Evolutionary conservation across 2,329 filamentous ascomycete genomes (phyloP).

Genomic region (Pseudogymnoascus sp.): DNA sequence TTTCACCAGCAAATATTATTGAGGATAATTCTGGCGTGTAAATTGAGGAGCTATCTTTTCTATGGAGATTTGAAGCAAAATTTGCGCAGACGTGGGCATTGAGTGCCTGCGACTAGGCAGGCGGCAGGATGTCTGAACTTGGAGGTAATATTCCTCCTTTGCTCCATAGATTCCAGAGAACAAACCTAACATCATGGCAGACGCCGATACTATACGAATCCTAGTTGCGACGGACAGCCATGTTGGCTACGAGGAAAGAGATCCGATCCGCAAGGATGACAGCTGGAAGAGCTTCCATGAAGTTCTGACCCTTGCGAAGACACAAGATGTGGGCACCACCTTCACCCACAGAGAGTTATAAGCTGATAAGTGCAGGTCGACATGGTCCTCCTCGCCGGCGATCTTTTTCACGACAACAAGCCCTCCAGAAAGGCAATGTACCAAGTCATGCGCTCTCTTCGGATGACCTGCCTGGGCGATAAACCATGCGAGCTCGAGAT

Average conservation of each 20-base stretch:
- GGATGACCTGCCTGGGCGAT: slow-evolving; percentile 88
- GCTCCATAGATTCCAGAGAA: background rate
- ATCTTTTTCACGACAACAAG: slow-evolving; percentile 97
- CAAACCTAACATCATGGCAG: slow-evolving; percentile 16
- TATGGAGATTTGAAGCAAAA: slow-evolving; percentile 8
- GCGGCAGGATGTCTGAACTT: slow-evolving; percentile 4
- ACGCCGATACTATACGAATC: slow-evolving; percentile 81
- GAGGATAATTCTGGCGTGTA: background rate
- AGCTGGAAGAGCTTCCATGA: slow-evolving; percentile 97
- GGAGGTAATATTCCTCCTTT: background rate
- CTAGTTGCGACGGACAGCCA: slow-evolving; percentile 94
- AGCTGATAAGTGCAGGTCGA: slow-evolving; percentile 50
- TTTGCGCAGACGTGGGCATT: slow-evolving; percentile 1
- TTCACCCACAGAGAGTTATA: slow-evolving; percentile 11
- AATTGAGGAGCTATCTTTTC: background rate
- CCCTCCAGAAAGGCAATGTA: slow-evolving; percentile 93
- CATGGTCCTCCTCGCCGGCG: slow-evolving; percentile 91
- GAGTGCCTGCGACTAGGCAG: background rate
- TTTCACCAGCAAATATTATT: background rate
- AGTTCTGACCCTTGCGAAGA: slow-evolving; percentile 79
- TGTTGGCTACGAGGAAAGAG: slow-evolving; percentile 91
- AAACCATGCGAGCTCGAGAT: slow-evolving; percentile 94
- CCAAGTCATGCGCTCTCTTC: slow-evolving; percentile 89
- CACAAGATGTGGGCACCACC: slow-evolving; percentile 54
- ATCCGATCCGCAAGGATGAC: slow-evolving; percentile 89